Conservation (phyloP, 2,329 filamentous ascomycete species). For the Pseudogymnoascus sp. region DNA sequence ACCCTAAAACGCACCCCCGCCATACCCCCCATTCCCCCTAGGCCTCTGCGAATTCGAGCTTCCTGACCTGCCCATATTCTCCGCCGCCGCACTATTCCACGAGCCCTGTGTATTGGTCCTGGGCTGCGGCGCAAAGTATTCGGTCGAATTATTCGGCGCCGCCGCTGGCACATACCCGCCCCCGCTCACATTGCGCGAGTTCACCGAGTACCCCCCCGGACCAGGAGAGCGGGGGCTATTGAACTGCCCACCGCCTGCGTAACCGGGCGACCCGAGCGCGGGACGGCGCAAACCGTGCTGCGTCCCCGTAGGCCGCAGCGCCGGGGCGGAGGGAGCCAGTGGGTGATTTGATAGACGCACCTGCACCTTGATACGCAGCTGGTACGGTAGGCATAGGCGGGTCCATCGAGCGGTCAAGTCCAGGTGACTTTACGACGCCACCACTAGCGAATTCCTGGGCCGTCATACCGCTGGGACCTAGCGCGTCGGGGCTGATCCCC, state of each 20-base stretch:
- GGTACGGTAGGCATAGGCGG: not conserved
- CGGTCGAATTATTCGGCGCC: not conserved
- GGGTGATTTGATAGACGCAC: not conserved
- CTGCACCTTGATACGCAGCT: not conserved
- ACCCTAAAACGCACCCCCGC: not conserved
- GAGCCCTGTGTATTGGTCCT: not conserved
- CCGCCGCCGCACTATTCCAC: not conserved
- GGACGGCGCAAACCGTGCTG: not conserved
- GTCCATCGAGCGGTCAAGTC: not conserved
- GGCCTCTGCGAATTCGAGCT: conserved; percentile 2
- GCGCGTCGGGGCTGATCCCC: not conserved
- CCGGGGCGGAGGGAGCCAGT: not conserved
- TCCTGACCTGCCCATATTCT: not conserved
- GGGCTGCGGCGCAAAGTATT: not conserved
- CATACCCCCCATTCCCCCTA: not conserved
- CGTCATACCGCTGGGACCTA: not conserved
- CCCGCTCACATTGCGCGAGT: not conserved
- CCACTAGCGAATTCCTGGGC: not conserved
- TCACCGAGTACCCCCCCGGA: not conserved
- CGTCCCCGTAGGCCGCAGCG: not conserved
- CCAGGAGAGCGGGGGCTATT: not conserved
- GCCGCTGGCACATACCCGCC: not conserved
- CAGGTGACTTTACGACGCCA: not conserved
- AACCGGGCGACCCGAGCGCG: not conserved
- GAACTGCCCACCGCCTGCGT: not conserved